Percentiles rank a stretch among this genome's conserved stretches.
phyloP scores from a whole-genome alignment of 2,329 filamentous ascomycete species.

The Cladosporium sp. region DNA sequence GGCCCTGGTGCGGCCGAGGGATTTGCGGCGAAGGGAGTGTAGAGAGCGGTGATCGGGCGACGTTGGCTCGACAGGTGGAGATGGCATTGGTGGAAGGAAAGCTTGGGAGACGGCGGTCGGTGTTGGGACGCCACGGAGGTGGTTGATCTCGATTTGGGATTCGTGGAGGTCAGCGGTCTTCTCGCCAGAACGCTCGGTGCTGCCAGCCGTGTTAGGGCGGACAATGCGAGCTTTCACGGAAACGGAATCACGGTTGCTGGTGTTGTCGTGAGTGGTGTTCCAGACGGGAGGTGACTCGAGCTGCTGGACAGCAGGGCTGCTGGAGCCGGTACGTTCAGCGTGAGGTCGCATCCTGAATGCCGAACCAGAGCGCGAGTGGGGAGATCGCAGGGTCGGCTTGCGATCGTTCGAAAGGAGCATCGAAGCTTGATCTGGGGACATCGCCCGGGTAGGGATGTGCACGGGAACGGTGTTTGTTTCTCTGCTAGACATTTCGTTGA shows the following conservation, averaged over 20 bases:
- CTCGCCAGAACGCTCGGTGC: constrained; percentile 15
- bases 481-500: constrained; percentile 61
- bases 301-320: constrained; percentile 13
- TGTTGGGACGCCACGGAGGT: constrained; percentile 37
- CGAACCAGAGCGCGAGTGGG: constrained; percentile 5
- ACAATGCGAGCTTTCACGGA: constrained; percentile 83
- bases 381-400: constrained; percentile 3
- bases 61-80: not conserved
- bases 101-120: constrained; percentile 11
- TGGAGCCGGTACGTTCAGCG: constrained; percentile 12
- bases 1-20: constrained; percentile 17
- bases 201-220: constrained; percentile 52
- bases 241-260: constrained; percentile 62
- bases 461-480: constrained; percentile 19
- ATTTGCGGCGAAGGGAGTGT: constrained; percentile 16
- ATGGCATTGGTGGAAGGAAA: constrained; percentile 5
- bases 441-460: constrained; percentile 13
- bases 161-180: constrained; percentile 46
- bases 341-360: not conserved
- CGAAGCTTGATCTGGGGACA: constrained; percentile 15
- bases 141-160: constrained; percentile 58
- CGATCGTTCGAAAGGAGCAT: constrained; percentile 5
- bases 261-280: constrained; percentile 33
- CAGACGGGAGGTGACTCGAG: constrained; percentile 32
- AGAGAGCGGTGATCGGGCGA: constrained; percentile 16